Evolutionary conservation across 129 eudicot genomes (phyloP).

Genomic region (Silybum marianum): DNA sequence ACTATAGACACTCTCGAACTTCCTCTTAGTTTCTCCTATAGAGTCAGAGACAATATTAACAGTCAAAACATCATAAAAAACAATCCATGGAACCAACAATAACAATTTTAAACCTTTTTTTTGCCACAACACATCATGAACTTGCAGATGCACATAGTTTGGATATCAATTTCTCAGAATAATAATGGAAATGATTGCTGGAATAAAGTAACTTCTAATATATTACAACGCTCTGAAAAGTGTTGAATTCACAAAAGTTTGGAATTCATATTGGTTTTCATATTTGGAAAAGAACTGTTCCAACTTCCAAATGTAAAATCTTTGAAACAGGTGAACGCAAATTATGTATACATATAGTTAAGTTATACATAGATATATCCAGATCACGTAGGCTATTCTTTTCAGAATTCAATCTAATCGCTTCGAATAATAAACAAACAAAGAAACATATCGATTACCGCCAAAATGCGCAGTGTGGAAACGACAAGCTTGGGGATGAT

Average conservation of each 20-base stretch:
- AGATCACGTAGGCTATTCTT: background rate
- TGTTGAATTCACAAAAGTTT: background rate
- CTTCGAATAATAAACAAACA: background rate
- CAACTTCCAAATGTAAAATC: background rate
- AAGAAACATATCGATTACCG: conserved; percentile 42
- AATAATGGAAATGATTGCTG: too few species aligned
- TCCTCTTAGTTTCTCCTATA: conserved; percentile 98
- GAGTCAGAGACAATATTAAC: background rate
- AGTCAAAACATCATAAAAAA: background rate
- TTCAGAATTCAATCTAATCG: background rate
- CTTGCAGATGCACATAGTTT: background rate
- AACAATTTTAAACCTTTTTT: background rate
- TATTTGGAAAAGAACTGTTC: background rate
- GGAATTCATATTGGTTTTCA: background rate
- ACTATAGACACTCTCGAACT: conserved; percentile 84
- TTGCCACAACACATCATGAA: background rate
- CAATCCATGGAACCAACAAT: too few species aligned
- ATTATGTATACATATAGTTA: background rate
- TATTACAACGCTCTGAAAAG: too few species aligned
- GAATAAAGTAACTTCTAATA: too few species aligned
- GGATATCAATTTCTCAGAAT: background rate
- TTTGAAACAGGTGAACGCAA: background rate
- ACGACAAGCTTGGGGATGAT: conserved; percentile 91
- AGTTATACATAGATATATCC: background rate
- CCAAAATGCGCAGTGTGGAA: conserved; percentile 98